phyloP scores from a whole-genome alignment of 2,329 filamentous ascomycete genomes.

The Zopfia rhizophila region DNA sequence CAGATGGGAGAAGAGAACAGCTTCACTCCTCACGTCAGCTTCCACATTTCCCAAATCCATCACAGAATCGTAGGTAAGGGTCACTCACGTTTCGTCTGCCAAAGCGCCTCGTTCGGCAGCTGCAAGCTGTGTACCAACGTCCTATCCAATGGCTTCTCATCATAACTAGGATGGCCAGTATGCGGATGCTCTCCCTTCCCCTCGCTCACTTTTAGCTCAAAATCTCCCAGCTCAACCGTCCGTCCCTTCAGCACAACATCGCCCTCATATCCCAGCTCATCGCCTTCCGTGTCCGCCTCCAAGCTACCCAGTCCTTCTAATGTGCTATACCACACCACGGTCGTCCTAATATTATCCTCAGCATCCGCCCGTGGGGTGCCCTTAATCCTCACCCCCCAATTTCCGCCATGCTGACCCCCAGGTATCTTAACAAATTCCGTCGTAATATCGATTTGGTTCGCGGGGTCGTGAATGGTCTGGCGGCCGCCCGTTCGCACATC shows the following conservation, averaged over 20 bases:
- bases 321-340: slow-evolving; percentile 82
- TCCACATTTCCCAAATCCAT: slow-evolving; percentile 61
- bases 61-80: too few relatives aligned
- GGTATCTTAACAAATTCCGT: slow-evolving; percentile 95
- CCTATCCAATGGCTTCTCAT: slow-evolving; percentile 76
- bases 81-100: slow-evolving; percentile 90
- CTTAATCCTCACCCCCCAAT: slow-evolving; percentile 90
- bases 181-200: slow-evolving; percentile 71
- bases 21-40: too few relatives aligned
- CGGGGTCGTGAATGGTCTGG: slow-evolving; percentile 89
- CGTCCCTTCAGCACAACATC: slow-evolving; percentile 76
- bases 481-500: slow-evolving; percentile 87
- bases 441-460: slow-evolving; percentile 88
- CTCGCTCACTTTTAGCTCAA: slow-evolving; percentile 79
- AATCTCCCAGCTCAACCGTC: slow-evolving; percentile 78
- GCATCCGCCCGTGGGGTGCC: slow-evolving; percentile 78
- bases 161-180: slow-evolving; percentile 70
- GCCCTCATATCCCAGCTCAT: slow-evolving; percentile 63
- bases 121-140: slow-evolving; percentile 79
- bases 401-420: slow-evolving; percentile 85
- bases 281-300: slow-evolving; percentile 60
- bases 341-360: slow-evolving; percentile 74
- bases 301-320: slow-evolving; percentile 80
- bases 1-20: slow-evolving; percentile 70
- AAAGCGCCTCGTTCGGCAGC: slow-evolving; percentile 74